Percentiles rank a stretch among this genome's conserved stretches.
Conservation (phyloP, 768 basidiomycete species). For the Naematelia aurantialba region DNA sequence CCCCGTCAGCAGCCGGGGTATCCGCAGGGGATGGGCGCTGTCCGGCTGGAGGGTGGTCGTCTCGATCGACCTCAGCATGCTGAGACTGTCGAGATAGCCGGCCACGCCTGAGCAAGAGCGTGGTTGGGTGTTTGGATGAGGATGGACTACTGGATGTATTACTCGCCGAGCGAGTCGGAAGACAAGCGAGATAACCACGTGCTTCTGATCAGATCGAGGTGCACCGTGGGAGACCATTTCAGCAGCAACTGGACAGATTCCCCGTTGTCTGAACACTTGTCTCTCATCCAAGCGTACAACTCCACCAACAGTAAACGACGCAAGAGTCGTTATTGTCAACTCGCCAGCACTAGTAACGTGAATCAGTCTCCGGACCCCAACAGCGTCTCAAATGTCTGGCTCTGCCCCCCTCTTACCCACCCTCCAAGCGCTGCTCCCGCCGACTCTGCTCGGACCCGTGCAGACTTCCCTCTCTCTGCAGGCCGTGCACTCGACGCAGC, state of each 20-base stretch:
- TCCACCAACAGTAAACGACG: not conserved
- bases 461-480: slow-evolving; percentile 29
- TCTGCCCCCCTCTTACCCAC: slow-evolving; percentile 30
- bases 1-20: slow-evolving; percentile 7
- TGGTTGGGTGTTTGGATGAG: too few relatives aligned
- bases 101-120: too few relatives aligned
- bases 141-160: too few relatives aligned
- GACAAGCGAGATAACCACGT: not conserved
- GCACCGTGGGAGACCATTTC: not conserved
- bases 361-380: too few relatives aligned
- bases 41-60: not conserved
- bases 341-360: too few relatives aligned
- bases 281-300: not conserved
- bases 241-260: too few relatives aligned
- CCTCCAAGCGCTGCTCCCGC: slow-evolving; percentile 33
- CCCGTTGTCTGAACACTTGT: not conserved
- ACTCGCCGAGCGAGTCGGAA: too few relatives aligned
- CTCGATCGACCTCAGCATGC: not conserved
- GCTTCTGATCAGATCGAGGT: not conserved
- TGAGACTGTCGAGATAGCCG: too few relatives aligned
- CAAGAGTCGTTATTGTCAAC: too few relatives aligned
- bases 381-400: not conserved
- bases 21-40: not conserved
- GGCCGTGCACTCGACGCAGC: slow-evolving; percentile 24
- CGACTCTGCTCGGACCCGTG: slow-evolving; percentile 9